Conservation (phyloP, 768 basidiomycete genomes). For the Austroboletus festivus region DNA sequence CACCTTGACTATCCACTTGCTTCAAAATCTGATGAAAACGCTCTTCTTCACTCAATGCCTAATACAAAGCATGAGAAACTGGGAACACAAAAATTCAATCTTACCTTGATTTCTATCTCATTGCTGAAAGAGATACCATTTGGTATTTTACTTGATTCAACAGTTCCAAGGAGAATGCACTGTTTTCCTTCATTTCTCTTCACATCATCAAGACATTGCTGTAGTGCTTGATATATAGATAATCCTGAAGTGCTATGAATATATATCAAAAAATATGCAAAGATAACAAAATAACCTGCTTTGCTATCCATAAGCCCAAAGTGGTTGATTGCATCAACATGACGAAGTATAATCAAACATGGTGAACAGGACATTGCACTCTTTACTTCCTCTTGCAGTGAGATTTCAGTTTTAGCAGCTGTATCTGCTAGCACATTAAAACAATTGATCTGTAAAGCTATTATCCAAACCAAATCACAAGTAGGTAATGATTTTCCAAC, state of each 20-base stretch:
- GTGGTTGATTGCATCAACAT: constrained; percentile 76
- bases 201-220: constrained; percentile 57
- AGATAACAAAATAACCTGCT: constrained; percentile 39
- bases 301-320: constrained; percentile 62
- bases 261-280: background rate
- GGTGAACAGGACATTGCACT: constrained; percentile 77
- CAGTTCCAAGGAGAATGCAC: constrained; percentile 71
- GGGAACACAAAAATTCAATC: constrained; percentile 1
- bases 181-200: constrained; percentile 68
- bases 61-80: background rate
- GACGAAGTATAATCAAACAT: constrained; percentile 76
- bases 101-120: constrained; percentile 71
- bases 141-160: constrained; percentile 63
- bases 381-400: constrained; percentile 69
- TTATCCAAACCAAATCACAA: background rate
- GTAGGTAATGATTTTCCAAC: constrained; percentile 33
- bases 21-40: constrained; percentile 57
- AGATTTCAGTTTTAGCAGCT: constrained; percentile 69
- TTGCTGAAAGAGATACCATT: constrained; percentile 79
- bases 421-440: constrained; percentile 80
- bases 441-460: constrained; percentile 69
- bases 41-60: constrained; percentile 83
- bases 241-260: constrained; percentile 43
- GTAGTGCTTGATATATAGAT: constrained; percentile 51
- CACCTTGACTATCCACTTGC: constrained; percentile 37